Base-by-base conservation (phyloP, 1,139 yeast species). In the Blastobotrys illinoisensis region DNA sequence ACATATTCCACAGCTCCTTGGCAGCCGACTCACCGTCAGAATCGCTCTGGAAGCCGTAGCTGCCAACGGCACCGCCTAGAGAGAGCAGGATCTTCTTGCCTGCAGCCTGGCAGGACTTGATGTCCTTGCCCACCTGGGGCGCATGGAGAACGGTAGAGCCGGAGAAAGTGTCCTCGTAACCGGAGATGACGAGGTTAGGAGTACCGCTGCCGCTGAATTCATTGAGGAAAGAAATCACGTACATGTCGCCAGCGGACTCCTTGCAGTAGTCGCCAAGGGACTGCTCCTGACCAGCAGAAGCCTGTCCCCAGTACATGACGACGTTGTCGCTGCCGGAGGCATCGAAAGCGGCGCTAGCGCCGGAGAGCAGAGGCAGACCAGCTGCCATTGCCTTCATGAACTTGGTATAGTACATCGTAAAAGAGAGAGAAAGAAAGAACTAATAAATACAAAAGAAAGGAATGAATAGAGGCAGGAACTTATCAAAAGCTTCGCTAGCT, bases 251-350 rank as follows among this genome's bases (percentile, higher is more conserved):
- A 53, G 82, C 79, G 54, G 80, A 78, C 48, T 82, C 76, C 57
- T 78, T 74, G 76, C 97, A 90, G 75, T 89, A 88, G 54, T 76
- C 71, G 13, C 82, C 79, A 54, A 90, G 76, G 9, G 80, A 70
- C 61, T 81, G 74, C 71, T 88, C 95, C 48, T 79, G 64, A 32
- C 73, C 73, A 26, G 81, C 86, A n/a, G 93, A 82, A 65, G 81
- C 80, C 72, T 90, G 97, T 51, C 97, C 97, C 97, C 97, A 90
- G 73, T 89, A 90, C 7, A 86, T 79, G 16, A 85, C 96, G 48
- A 87, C 16, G 62, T 85, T 83, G 46, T 53, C 40, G 26, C 56
- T 47, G n/a, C 55, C 52, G 16, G 54, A 48, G 52, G 54, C 54
- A 48, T 60, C 57, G 32, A 52, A 56, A 9, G 59, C 57, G 14